Conservation (phyloP, 2,329 filamentous ascomycete species). For the Pseudodiploospora longispora region DNA sequence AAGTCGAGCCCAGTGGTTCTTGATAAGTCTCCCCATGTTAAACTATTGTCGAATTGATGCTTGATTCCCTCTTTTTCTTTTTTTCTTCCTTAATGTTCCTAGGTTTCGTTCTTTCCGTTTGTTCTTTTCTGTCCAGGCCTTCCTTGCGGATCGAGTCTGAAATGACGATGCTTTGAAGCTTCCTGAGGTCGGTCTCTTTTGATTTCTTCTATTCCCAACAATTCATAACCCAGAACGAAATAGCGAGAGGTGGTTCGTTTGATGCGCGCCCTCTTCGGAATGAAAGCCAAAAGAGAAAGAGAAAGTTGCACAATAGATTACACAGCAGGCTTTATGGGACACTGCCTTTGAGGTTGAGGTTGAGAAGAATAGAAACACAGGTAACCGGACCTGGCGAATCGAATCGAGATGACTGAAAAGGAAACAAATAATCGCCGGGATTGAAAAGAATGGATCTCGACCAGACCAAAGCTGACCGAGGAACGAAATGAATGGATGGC, state of each 20-base stretch:
- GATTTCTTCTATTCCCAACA: too few species aligned
- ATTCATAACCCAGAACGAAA: too few species aligned
- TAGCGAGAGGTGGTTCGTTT: too few species aligned
- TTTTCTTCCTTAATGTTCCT: constrained; percentile 2
- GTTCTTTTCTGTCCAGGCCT: not conserved
- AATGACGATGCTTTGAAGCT: not conserved
- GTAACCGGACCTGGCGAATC: constrained; percentile 43
- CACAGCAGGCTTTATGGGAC: too few species aligned
- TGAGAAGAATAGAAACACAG: constrained; percentile 27
- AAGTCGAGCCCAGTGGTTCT: constrained; percentile 97
- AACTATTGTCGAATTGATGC: constrained; percentile 1
- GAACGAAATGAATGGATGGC: constrained; percentile 5
- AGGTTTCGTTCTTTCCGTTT: not conserved
- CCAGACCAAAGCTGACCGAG: constrained; percentile 4
- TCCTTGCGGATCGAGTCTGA: constrained; percentile 2
- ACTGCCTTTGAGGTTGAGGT: too few species aligned
- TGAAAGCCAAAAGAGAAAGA: too few species aligned
- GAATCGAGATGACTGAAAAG: constrained; percentile 6
- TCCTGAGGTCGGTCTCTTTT: too few species aligned
- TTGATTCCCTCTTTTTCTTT: constrained; percentile 2
- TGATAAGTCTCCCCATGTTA: constrained; percentile 93
- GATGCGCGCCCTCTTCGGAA: too few species aligned
- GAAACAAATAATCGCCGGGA: constrained; percentile 15
- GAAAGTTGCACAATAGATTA: too few species aligned
- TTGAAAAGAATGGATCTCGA: constrained; percentile 1